Evolutionary conservation across 108 stramenopile genomes (phyloP).

Genomic region (Pseudonitzschia multistriata): DNA sequence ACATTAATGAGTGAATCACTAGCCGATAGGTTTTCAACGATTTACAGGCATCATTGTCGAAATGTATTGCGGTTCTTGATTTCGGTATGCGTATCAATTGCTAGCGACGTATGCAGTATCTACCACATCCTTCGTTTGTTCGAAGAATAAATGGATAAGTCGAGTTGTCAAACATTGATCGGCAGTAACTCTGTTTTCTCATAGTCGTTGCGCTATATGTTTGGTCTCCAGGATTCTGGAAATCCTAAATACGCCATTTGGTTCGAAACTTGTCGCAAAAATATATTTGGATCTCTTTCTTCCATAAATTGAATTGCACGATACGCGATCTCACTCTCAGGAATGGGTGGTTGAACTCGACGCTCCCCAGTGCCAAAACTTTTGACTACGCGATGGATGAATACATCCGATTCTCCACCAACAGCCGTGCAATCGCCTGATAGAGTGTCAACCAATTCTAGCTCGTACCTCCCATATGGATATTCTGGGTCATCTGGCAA

Average conservation of each 20-base stretch:
- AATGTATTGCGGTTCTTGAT: too few species aligned
- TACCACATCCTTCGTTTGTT: too few species aligned
- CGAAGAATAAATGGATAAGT: too few species aligned
- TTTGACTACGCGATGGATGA: slow-evolving; percentile 61
- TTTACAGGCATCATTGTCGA: too few species aligned
- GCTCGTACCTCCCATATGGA: slow-evolving; percentile 50
- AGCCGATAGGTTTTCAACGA: too few species aligned
- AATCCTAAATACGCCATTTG: slow-evolving; percentile 64
- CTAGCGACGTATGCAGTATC: too few species aligned
- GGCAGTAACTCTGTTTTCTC: too few species aligned
- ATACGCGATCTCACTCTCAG: slow-evolving; percentile 53
- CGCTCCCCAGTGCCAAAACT: slow-evolving; percentile 45
- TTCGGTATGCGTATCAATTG: too few species aligned
- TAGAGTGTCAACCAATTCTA: slow-evolving; percentile 64
- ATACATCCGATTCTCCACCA: slow-evolving; percentile 73
- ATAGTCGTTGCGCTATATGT: slow-evolving; percentile 7
- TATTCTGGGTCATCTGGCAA: slow-evolving; percentile 45
- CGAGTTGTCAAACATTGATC: too few species aligned
- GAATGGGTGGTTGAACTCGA: slow-evolving; percentile 22
- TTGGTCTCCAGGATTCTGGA: slow-evolving; percentile 39
- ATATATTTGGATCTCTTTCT: slow-evolving; percentile 37
- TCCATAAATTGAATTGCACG: slow-evolving; percentile 48
- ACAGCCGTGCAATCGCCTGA: slow-evolving; percentile 65
- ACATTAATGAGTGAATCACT: too few species aligned
- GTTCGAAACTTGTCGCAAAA: slow-evolving; percentile 55